Evolutionary conservation across 495 filamentous ascomycete genomes (phyloP).

Genomic region (Chaetomium cochliodes): DNA sequence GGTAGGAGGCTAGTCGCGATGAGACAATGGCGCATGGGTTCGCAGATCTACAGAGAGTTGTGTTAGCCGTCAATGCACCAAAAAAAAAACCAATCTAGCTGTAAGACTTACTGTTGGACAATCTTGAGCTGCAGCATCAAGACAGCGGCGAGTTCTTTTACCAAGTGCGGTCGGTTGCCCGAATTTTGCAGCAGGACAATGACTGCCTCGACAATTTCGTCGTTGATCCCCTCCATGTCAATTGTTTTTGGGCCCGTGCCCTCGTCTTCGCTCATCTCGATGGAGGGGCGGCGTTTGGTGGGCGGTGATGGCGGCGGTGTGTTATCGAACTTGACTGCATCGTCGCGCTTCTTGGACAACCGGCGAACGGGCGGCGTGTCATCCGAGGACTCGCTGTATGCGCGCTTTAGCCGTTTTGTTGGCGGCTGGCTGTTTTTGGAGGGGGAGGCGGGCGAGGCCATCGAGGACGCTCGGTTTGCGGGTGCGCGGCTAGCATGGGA

Average conservation of each 20-base stretch:
- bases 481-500: constrained; percentile 62
- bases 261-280: constrained; percentile 45
- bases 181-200: constrained; percentile 89
- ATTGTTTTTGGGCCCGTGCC: constrained; percentile 53
- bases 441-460: constrained; percentile 53
- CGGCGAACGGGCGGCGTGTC: constrained; percentile 50
- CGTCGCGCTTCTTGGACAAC: constrained; percentile 45
- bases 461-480: constrained; percentile 36
- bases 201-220: constrained; percentile 91
- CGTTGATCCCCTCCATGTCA: constrained; percentile 84
- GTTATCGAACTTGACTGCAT: constrained; percentile 57
- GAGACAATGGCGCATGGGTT: constrained; percentile 95
- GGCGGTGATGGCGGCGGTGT: constrained; percentile 85
- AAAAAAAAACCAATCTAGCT: neutral
- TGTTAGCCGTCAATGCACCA: constrained; percentile 28
- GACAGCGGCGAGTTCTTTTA: constrained; percentile 87
- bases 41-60: constrained; percentile 66
- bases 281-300: constrained; percentile 30
- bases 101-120: constrained; percentile 78
- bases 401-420: constrained; percentile 82
- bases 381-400: constrained; percentile 60
- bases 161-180: constrained; percentile 86
- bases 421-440: constrained; percentile 59
- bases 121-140: constrained; percentile 72
- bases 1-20: constrained; percentile 82